Evolutionary conservation across 2,329 filamentous ascomycete genomes (phyloP).

Genomic region (Fonsecaea monophora): DNA sequence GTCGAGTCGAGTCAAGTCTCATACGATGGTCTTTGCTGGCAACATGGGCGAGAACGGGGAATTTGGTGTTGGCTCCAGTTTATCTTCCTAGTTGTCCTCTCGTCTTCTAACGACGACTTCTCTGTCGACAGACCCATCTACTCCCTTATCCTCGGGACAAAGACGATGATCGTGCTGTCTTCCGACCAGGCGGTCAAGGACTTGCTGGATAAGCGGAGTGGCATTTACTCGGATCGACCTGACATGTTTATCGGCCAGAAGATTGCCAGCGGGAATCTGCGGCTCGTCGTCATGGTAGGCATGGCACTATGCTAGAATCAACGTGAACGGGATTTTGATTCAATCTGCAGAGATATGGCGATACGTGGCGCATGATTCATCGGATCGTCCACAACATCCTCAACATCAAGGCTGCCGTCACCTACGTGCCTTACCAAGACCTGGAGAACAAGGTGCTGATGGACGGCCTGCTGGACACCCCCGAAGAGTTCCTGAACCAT

Average conservation of each 20-base stretch:
- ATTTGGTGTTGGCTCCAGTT: too few relatives aligned
- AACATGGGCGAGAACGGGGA: background rate
- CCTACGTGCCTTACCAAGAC: slow-evolving; percentile 36
- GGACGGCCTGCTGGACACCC: slow-evolving; percentile 19
- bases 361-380: slow-evolving; percentile 32
- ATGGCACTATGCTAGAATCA: background rate
- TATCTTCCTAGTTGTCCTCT: background rate
- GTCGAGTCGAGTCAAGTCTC: background rate
- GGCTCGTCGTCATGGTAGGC: slow-evolving; percentile 35
- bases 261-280: slow-evolving; percentile 32
- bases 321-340: background rate
- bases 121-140: slow-evolving; percentile 50
- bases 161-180: slow-evolving; percentile 56
- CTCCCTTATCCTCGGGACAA: slow-evolving; percentile 58
- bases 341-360: slow-evolving; percentile 29
- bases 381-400: slow-evolving; percentile 39
- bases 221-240: slow-evolving; percentile 58
- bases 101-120: too few relatives aligned
- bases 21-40: too few relatives aligned
- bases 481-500: slow-evolving; percentile 26
- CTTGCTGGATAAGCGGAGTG: slow-evolving; percentile 56
- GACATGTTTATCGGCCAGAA: slow-evolving; percentile 54
- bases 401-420: slow-evolving; percentile 35
- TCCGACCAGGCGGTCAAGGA: slow-evolving; percentile 58
- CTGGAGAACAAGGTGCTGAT: slow-evolving; percentile 35